These are phyloP conservation scores for Kwoniella mangroviensis DNA, from an alignment of 768 basidiomycete species.

Conservation along the genomic window DNA sequence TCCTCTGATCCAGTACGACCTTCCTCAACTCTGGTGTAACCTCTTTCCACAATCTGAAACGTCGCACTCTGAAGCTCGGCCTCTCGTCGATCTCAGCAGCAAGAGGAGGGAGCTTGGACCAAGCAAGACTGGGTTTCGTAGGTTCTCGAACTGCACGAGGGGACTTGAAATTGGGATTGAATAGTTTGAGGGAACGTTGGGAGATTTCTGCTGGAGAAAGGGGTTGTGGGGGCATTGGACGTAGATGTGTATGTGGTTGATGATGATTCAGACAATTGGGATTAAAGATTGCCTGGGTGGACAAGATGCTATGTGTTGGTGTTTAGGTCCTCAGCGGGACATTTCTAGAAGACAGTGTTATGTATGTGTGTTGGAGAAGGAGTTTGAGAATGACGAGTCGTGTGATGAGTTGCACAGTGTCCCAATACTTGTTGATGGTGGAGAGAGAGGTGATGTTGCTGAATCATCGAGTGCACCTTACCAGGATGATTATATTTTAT, in stretches of 20 bases:
- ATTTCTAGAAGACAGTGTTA: background rate
- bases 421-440: background rate
- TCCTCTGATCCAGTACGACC: conserved; percentile 20
- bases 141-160: conserved; percentile 13
- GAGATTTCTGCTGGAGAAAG: conserved; percentile 5
- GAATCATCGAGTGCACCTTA: background rate
- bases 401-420: background rate
- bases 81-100: conserved; percentile 26
- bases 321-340: background rate
- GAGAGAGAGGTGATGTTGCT: background rate
- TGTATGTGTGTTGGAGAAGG: background rate
- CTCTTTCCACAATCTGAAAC: conserved; percentile 24
- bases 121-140: conserved; percentile 10
- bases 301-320: background rate
- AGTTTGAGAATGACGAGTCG: background rate
- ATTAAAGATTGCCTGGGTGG: background rate
- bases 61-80: conserved; percentile 5
- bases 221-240: background rate
- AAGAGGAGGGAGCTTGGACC: conserved; percentile 17
- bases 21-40: conserved; percentile 10
- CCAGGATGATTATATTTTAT: background rate
- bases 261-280: no score
- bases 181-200: conserved; percentile 16
- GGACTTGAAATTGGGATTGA: conserved; percentile 14
- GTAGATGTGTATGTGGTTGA: background rate